Base-by-base conservation (phyloP, 1,284 basidiomycete genomes). In the Sanguinoderma infundibulare region DNA sequence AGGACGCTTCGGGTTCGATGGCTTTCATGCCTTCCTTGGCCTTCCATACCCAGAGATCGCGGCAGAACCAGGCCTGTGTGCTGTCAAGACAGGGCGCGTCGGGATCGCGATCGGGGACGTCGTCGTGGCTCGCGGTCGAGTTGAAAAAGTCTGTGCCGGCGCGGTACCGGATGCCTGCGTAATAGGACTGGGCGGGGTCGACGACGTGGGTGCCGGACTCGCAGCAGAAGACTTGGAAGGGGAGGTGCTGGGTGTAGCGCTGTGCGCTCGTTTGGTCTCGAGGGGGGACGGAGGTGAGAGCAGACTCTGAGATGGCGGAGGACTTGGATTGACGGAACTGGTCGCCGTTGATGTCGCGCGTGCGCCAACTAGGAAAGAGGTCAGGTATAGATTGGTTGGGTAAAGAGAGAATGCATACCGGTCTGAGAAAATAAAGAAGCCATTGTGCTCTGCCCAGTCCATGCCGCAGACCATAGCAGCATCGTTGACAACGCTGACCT, bases 371-470 rank as follows among this genome's bases (percentile, higher is more conserved):
- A 53, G 24, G 62, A 46, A 57, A 46, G 24, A 38, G 9, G 9
- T 32, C 14, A 38, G 24, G 2, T 20, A 30, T 5, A 44, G 15
- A 38, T 51, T 22, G 12, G 14, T 17, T 5, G 14, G 20, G 12
- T 12, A 12, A 28, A 22, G 6, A 24, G 0, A n/a, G 9, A 26
- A 0, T 24, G 73, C 83, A 59, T 67, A 92, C 93, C 96, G 85
- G 76, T 97, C 96, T 26, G 95, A 97, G 78, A 97, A 98, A 69
- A 98, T 95, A 79, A 97, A 98, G 77, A 95, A 92, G 0, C 95
- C 95, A 68, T 95, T 94, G 73, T 95, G 92, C 75, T 98, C 95
- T 26, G 95, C 95, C 96, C 96, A 98, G 74, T 98, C 96, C 96
- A 98, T 98, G 26, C 95, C 95, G 73, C 96, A 98, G 1, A 97